phyloP scores from a whole-genome alignment of 176 grass and related monocot species.

The Paspalum vaginatum region DNA sequence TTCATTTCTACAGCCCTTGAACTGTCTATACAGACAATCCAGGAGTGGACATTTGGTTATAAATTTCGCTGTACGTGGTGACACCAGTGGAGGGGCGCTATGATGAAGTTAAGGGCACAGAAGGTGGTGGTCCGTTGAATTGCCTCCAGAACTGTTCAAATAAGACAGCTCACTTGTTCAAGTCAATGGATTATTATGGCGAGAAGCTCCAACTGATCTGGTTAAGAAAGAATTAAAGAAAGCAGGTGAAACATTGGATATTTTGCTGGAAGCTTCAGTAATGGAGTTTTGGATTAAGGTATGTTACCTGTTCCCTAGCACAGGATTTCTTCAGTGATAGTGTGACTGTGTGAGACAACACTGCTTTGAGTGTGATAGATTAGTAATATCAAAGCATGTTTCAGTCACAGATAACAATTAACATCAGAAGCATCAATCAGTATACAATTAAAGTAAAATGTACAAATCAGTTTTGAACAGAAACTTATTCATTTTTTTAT shows the following conservation, averaged over 20 bases:
- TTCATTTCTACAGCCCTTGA: not conserved
- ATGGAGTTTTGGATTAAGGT: not conserved
- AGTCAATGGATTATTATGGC: slow-evolving; percentile 10
- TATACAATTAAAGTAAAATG: not conserved
- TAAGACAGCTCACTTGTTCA: not conserved
- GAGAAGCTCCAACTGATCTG: not conserved
- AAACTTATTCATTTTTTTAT: not conserved
- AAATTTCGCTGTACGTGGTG: not conserved
- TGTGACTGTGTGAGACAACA: not conserved
- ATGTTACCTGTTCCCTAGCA: slow-evolving; percentile 1
- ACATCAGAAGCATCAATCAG: not conserved
- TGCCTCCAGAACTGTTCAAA: slow-evolving; percentile 18
- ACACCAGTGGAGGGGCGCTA: not conserved
- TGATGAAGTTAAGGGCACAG: slow-evolving; percentile 18
- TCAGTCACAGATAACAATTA: slow-evolving; percentile 1
- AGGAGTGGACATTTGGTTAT: not conserved
- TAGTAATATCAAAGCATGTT: slow-evolving; percentile 1
- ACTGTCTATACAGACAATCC: slow-evolving; percentile 3
- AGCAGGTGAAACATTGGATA: not conserved
- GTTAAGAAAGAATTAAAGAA: slow-evolving; percentile 3
- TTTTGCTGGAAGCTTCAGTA: not conserved
- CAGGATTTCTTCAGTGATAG: not conserved
- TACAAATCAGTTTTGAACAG: not conserved
- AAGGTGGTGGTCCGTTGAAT: slow-evolving; percentile 20
- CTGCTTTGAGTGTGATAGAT: not conserved